Base-by-base conservation (phyloP, 805 yeast species). In the Dipodascus albidus region DNA sequence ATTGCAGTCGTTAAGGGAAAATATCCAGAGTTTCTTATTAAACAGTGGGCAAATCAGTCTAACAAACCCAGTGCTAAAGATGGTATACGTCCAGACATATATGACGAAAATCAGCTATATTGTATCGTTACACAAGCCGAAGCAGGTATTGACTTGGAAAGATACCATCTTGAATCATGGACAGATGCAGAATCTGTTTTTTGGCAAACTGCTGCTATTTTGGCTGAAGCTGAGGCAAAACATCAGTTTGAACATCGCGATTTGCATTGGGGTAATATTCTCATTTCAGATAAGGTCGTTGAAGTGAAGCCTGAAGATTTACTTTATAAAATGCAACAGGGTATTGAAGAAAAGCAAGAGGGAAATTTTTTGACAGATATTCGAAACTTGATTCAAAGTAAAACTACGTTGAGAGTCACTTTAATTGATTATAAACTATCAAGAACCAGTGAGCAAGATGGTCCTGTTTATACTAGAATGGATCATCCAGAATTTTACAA, bases 241-340 rank as follows among this genome's bases (percentile, higher is more conserved):
- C 68, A 70, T 55, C 71, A 75, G 57, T 83, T 83, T 65, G 90
- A 84, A 65, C 91, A 85, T 60, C 72, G 91, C 49, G 87, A 84
- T 64, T 65, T 85, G 55, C 84, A 81, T 57, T 74, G 84, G 75
- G 82, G 83, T 11, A 84, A 84, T 60, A 70, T 84, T 52, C 67
- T 82, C 15, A 68, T 84, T 19, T 38, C 44, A 4, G 44, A 38
- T 17, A 38, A 38, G 20, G 20, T 17, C 8, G 48, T 21, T 9
- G 22, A 52, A 44, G 19, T 55, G 23, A 23, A 52, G 50, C 38
- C 57, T 11, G 50, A 57, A 23, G 53, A 54, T 11, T 53, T 59
- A 11, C 6, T 38, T 9, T 9, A 31, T 9, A 31, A 9, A 15
- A 17, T 17, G 20, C 44, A 38, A 19, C 20, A 8, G 4, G 44